phyloP scores from a whole-genome alignment of 2,329 filamentous ascomycete genomes.

The Aspergillus carbonarius region DNA sequence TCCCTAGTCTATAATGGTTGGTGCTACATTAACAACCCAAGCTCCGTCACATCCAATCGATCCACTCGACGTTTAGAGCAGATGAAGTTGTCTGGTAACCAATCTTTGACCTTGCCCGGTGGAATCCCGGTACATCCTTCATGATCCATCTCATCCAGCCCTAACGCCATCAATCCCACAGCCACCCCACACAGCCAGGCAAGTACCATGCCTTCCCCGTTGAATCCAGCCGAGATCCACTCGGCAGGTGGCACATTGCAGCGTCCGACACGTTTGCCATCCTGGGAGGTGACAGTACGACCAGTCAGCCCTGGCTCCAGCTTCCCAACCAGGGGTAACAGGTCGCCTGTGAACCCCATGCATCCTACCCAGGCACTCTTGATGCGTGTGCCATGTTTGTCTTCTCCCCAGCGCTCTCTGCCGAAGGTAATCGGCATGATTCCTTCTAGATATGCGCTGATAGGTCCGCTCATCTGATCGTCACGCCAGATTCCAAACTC shows the following conservation, averaged over 20 bases:
- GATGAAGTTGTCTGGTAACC: not conserved
- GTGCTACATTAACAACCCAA: not conserved
- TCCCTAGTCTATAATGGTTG: not conserved
- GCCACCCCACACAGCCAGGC: conserved; percentile 29
- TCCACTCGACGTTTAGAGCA: not conserved
- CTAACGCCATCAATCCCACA: conserved; percentile 22
- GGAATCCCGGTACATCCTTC: not conserved
- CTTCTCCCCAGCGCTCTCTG: conserved; percentile 15
- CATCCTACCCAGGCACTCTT: conserved; percentile 56
- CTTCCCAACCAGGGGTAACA: conserved; percentile 52
- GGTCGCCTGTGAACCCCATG: conserved; percentile 58
- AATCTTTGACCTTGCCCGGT: not conserved
- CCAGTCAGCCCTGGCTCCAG: conserved; percentile 16
- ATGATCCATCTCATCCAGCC: not conserved
- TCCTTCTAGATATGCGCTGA: conserved; percentile 25
- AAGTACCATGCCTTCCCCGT: conserved; percentile 33
- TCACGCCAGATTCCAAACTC: conserved; percentile 26
- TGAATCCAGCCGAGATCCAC: conserved; percentile 33
- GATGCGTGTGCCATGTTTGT: conserved; percentile 47
- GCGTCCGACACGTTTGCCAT: not conserved
- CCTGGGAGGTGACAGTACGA: conserved; percentile 1
- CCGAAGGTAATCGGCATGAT: conserved; percentile 33
- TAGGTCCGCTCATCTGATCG: conserved; percentile 9
- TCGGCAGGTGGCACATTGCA: conserved; percentile 14
- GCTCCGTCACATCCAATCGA: not conserved